These are phyloP conservation scores for Coriaria nepalensis DNA, from an alignment of 306 rosid species.

Conservation along the genomic window DNA sequence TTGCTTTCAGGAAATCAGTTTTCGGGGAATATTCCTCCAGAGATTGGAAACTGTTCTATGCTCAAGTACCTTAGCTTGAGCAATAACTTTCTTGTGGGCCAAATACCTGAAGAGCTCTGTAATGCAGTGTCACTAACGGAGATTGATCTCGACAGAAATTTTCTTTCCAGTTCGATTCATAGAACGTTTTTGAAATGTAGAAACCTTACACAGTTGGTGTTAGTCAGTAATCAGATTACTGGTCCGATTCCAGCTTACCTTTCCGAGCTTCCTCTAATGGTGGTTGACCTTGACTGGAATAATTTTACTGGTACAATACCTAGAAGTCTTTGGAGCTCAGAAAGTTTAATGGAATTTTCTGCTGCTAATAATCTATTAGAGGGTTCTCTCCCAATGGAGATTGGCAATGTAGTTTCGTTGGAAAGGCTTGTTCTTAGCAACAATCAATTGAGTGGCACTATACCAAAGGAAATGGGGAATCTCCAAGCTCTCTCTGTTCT, in stretches of 20 bases:
- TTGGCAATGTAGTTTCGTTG: slow-evolving; percentile 48
- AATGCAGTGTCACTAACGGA: slow-evolving; percentile 53
- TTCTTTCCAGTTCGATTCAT: slow-evolving; percentile 51
- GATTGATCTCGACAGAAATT: slow-evolving; percentile 61
- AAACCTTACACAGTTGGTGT: slow-evolving; percentile 54
- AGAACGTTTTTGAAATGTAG: slow-evolving; percentile 44
- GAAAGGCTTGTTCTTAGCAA: slow-evolving; percentile 64
- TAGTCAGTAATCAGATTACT: slow-evolving; percentile 52
- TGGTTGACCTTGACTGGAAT: slow-evolving; percentile 66
- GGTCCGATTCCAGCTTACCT: slow-evolving; percentile 75
- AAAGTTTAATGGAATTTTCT: slow-evolving; percentile 63
- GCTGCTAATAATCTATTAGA: slow-evolving; percentile 66
- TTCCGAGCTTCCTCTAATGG: slow-evolving; percentile 68
- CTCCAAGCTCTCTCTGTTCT: slow-evolving; percentile 58
- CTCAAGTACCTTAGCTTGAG: slow-evolving; percentile 59
- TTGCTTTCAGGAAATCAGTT: slow-evolving; percentile 56
- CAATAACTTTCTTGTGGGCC: slow-evolving; percentile 52
- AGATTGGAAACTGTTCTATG: slow-evolving; percentile 77
- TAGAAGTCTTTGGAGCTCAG: slow-evolving; percentile 41
- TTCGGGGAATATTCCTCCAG: slow-evolving; percentile 61
- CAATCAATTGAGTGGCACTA: slow-evolving; percentile 49
- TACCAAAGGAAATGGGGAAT: slow-evolving; percentile 66
- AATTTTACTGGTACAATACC: slow-evolving; percentile 73
- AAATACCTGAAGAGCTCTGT: slow-evolving; percentile 67
- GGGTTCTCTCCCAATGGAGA: slow-evolving; percentile 61